Base-by-base conservation (phyloP, 1,284 basidiomycete species). In the Fistulinella staudtii region DNA sequence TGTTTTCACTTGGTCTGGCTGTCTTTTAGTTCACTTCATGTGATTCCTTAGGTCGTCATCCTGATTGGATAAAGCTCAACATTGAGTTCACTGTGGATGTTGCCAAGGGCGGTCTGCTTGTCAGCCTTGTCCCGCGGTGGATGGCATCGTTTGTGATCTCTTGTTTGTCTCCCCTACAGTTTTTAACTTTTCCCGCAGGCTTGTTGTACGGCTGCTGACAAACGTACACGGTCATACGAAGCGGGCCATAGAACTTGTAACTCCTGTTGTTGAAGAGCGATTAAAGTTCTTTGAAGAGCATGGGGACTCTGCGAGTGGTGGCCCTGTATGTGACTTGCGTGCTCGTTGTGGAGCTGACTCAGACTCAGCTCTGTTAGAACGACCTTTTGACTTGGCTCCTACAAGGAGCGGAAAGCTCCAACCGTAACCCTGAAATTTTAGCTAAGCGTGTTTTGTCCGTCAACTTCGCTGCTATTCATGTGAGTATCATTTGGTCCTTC, bases 381-480 rank as follows among this genome's bases (percentile, higher is more conserved):
- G 71, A 73, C 47, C 40, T 71, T 35, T 48, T 78, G 11, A 60
- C 58, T 40, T 78, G 73, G 75, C 45, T 76, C 10, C 57, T 77
- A 43, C 68, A 75, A 25, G 60, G 56, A 8, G 56, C 65, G 1
- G 53, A 63, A 5, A 61, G 56, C 5, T 8, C 54, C 57, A 13
- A 61, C 66, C 39, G 58, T 49, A 5, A 0, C 47, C 52, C 18
- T 57, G 22, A 23, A n/a, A 25, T 59, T 4, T 41, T 77, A 13
- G 59, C 64, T 0, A 47, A 49, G 8, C 60, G 64, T 22, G 25
- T 74, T 3, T 51, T 75, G 6, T 23, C 53, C 0, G 25, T 71
- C 35, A 72, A 72, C 41, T 70, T 76, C 41, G 69, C 67, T 0
- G 66, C 71, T 1, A 64, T 74, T 10, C 70, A 75, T 17, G 53